These are phyloP conservation scores for Saccharomyces jurei DNA, from an alignment of 805 yeast genomes.

Conservation along the genomic window DNA sequence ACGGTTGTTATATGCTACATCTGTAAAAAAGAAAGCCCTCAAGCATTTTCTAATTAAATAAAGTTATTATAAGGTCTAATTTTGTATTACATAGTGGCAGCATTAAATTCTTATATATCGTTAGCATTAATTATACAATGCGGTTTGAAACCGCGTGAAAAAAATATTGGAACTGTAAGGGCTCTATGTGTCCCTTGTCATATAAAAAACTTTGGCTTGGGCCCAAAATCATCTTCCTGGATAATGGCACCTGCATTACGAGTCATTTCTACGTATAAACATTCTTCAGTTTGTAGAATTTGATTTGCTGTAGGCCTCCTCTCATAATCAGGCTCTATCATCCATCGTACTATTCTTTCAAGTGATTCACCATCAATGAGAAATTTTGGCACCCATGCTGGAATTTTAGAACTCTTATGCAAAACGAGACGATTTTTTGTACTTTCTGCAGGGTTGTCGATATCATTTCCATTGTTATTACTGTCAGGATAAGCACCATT, in stretches of 20 bases:
- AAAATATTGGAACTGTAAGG: neutral
- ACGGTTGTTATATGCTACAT: neutral
- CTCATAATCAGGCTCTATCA: constrained; percentile 79
- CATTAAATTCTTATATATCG: neutral
- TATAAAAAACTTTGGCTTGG: constrained; percentile 44
- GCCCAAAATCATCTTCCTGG: constrained; percentile 94
- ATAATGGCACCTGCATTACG: constrained; percentile 90
- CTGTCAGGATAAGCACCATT: too few species aligned
- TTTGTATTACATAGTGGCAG: neutral
- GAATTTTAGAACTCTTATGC: constrained; percentile 34
- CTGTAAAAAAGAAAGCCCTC: neutral
- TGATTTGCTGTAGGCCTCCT: constrained; percentile 73
- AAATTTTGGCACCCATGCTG: constrained; percentile 83
- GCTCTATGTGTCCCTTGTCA: neutral
- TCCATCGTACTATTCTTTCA: constrained; percentile 75
- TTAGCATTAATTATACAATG: neutral
- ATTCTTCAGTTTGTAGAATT: constrained; percentile 64
- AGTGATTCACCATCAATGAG: constrained; percentile 64
- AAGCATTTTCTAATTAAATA: neutral
- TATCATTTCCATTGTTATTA: neutral
- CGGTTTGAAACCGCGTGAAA: neutral
- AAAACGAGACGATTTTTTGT: neutral
- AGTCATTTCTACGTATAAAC: constrained; percentile 66
- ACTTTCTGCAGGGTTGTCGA: neutral
- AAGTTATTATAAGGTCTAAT: neutral